Conservation (phyloP, 192 early-diverging fungal genomes). For the Coemansia sp. region DNA sequence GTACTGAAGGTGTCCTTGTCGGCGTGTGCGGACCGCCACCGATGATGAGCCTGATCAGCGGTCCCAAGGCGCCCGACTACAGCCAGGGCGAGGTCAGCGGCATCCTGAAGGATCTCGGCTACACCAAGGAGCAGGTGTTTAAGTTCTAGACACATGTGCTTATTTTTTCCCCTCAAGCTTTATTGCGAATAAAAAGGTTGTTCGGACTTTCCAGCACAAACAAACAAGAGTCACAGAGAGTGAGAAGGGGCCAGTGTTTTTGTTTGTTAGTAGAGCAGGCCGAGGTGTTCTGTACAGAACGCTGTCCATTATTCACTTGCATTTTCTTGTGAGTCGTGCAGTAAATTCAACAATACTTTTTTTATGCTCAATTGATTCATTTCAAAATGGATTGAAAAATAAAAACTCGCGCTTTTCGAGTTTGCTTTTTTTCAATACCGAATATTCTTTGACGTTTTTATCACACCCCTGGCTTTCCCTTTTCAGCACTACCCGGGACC, state of each 20-base stretch:
- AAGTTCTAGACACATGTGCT: slow-evolving; percentile 65
- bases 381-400: no score
- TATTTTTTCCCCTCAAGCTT: neutral
- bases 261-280: no score
- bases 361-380: no score
- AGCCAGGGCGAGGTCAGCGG: slow-evolving; percentile 84
- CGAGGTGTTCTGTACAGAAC: neutral
- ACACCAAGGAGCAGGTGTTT: slow-evolving; percentile 69
- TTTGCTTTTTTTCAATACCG: neutral
- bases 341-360: neutral
- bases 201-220: neutral
- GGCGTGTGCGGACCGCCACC: slow-evolving; percentile 69
- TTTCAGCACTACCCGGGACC: no score
- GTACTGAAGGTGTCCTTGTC: slow-evolving; percentile 57
- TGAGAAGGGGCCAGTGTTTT: no score
- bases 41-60: slow-evolving; percentile 72
- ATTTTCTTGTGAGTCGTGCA: neutral
- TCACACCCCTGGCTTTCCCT: no score
- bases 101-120: slow-evolving; percentile 77
- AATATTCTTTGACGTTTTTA: neutral
- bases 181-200: neutral
- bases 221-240: no score
- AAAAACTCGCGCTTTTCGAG: neutral
- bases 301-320: neutral
- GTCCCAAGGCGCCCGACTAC: slow-evolving; percentile 77